Evolutionary conservation across 306 rosid species (phyloP), one percentile per base, ranked within the genome.

Genomic region (Luffa aegyptiaca): DNA sequence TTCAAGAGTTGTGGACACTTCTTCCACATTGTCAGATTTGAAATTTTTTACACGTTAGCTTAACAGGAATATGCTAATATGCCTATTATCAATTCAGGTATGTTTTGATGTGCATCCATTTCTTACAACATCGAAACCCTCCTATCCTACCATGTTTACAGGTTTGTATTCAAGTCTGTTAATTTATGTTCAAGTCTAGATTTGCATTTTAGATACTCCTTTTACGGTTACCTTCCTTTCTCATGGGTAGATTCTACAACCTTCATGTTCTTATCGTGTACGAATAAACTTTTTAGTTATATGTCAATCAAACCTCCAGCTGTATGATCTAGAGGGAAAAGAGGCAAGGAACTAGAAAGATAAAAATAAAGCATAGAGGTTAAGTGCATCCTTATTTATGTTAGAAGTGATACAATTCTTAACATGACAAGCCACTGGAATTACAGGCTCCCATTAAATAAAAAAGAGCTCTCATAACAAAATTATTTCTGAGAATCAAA

Each of bases 71-170:
- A 36, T 49, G 77, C 82, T 84, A 53, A 79, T 82, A 31, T 82
- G 42, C 68, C 53, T 41, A 45, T 79, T 82, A 52, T 82, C 72
- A 42, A 88, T 88, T 84, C 99, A 95, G 99, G 92, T 95, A 95
- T 84, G 99, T 95, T 77, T 83, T 95, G 86, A 95, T 95, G 99
- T 95, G 99, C 90, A 91, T 95, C 80, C 97, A 95, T 83, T 95
- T 87, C 82, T 84, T 95, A 81, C 99, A 95, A 86, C 88, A 79
- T 73, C 85, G 92, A 17, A 90, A 88, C 58, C 99, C 99, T 68
- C 92, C 99, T 59, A 86, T 95, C 81, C 99, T 95, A 81, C 99
- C 99, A 31, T 95, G 99, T 88, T 90, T 95, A 81, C 97, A 95
- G 97, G 99, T 95, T 48, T 84, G 85, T 77, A 49, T 66, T 45